Evolutionary conservation across 768 basidiomycete genomes (phyloP).

Genomic region (Pholiota microspora): DNA sequence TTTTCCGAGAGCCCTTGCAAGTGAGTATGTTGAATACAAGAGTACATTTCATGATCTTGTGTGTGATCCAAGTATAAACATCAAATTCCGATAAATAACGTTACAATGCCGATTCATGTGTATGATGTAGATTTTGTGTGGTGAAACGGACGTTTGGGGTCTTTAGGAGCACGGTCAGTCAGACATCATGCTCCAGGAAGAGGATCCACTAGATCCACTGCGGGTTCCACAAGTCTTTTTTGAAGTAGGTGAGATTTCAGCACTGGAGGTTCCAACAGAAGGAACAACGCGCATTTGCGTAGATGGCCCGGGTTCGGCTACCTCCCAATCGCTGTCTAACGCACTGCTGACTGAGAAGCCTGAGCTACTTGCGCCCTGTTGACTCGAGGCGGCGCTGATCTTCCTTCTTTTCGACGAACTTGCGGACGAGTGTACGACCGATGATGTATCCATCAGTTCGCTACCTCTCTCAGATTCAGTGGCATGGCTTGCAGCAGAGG

Average conservation of each 20-base stretch:
- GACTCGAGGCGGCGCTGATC: not conserved
- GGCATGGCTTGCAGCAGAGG: not conserved
- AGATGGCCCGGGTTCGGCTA: not conserved
- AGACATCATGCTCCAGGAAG: not conserved
- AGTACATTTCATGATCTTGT: too few relatives aligned
- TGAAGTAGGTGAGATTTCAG: not conserved
- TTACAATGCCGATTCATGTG: too few relatives aligned
- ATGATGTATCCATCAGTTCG: constrained; percentile 4
- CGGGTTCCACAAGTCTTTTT: not conserved
- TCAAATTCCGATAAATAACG: too few relatives aligned
- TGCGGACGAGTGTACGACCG: not conserved
- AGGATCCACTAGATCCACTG: not conserved
- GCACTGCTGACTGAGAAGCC: not conserved
- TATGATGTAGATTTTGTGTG: too few relatives aligned
- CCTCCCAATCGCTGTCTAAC: constrained; percentile 3
- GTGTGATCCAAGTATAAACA: too few relatives aligned
- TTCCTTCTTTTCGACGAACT: not conserved
- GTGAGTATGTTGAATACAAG: too few relatives aligned
- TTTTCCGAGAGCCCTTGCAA: too few relatives aligned
- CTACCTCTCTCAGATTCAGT: not conserved
- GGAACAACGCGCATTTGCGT: not conserved
- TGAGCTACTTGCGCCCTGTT: not conserved
- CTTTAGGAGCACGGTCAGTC: not conserved
- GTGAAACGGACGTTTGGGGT: too few relatives aligned
- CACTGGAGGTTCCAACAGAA: not conserved